Conservation (phyloP, 371 early-diverging fungal genomes). For the Umbelopsis sp. region DNA sequence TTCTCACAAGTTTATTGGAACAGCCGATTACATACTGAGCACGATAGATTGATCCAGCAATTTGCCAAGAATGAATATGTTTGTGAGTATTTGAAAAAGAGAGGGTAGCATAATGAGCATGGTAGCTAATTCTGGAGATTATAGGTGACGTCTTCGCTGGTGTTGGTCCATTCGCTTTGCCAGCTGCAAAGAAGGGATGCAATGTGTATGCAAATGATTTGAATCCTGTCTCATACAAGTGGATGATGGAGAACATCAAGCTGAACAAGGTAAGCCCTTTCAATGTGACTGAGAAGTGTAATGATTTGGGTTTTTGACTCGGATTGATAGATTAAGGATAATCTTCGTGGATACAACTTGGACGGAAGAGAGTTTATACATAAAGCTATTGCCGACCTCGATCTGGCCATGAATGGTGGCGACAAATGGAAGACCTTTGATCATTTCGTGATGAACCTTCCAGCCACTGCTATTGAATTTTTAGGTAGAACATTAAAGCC, state of each 20-base stretch:
- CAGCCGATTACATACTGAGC: constrained; percentile 96
- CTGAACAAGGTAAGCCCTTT: constrained; percentile 75
- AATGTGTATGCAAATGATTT: constrained; percentile 97
- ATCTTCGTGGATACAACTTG: constrained; percentile 80
- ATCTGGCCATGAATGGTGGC: constrained; percentile 21
- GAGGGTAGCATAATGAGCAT: background rate
- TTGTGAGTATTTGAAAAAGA: constrained; percentile 46
- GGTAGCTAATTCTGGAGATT: background rate
- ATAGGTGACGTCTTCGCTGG: constrained; percentile 96
- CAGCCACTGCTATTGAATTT: constrained; percentile 95
- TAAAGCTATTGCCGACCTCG: constrained; percentile 63
- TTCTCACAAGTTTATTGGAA: constrained; percentile 99
- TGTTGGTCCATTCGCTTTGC: constrained; percentile 98
- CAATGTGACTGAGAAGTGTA: background rate
- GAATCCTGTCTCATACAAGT: constrained; percentile 90
- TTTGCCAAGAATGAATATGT: constrained; percentile 81
- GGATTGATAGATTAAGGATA: constrained; percentile 36
- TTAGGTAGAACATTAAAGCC: constrained; percentile 57
- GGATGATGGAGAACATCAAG: constrained; percentile 78
- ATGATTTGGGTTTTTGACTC: background rate
- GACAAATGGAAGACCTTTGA: constrained; percentile 74
- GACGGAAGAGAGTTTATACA: constrained; percentile 93
- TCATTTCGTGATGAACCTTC: constrained; percentile 98
- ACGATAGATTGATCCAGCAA: constrained; percentile 82
- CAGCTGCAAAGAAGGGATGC: constrained; percentile 86